A percentile compares a stretch with the other conserved stretches of the same genome.
phyloP scores from a whole-genome alignment of 129 eudicot genomes.

The Sambucus nigra region DNA sequence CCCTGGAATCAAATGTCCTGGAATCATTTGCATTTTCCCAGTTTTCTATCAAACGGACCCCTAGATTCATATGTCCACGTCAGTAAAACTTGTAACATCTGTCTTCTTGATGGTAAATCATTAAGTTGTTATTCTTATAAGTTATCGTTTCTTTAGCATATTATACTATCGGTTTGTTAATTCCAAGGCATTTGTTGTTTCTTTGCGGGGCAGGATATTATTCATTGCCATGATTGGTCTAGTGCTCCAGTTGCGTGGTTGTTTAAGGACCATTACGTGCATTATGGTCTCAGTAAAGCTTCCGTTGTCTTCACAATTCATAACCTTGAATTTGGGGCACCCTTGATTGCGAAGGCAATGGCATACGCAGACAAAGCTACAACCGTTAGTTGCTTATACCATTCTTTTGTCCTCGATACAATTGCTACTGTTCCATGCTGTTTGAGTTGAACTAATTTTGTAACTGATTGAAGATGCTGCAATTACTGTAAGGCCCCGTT shows the following conservation, averaged over 20 bases:
- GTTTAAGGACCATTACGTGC: conserved; percentile 74
- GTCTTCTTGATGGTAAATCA: no score
- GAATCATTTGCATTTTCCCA: no score
- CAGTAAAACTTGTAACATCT: no score
- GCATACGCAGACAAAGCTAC: conserved; percentile 83
- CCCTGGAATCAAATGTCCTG: no score
- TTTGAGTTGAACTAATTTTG: neutral
- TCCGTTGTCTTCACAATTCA: conserved; percentile 90
- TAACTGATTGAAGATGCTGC: neutral
- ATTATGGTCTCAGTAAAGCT: conserved; percentile 83
- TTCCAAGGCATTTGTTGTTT: conserved; percentile 8
- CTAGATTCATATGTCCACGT: no score
- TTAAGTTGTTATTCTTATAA: no score
- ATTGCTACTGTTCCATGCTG: neutral
- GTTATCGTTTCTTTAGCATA: neutral
- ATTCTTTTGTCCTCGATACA: neutral
- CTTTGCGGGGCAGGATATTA: conserved; percentile 59
- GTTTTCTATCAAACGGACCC: no score
- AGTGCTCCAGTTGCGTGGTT: conserved; percentile 99
- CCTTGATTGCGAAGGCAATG: conserved; percentile 77
- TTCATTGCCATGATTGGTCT: conserved; percentile 99
- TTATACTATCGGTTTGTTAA: neutral
- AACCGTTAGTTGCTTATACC: conserved; percentile 46
- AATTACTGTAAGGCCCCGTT: no score
- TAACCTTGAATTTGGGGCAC: conserved; percentile 94